Conservation (phyloP, 305 asterid species). For the Euphrasia arctica region DNA sequence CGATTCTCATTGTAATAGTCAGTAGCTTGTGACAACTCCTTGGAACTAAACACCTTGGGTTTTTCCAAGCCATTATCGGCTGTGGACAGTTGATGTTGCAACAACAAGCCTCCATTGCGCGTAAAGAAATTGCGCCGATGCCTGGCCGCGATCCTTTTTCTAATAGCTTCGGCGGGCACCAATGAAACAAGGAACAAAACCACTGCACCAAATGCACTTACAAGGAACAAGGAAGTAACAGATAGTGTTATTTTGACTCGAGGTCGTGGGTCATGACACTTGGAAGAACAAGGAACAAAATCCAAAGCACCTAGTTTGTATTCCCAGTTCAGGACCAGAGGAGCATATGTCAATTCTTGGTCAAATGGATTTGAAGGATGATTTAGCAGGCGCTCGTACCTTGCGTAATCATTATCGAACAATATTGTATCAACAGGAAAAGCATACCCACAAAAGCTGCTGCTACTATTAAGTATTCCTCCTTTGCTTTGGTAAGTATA, state of each 20-base stretch:
- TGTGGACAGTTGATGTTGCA: constrained; percentile 35
- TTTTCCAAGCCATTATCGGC: constrained; percentile 31
- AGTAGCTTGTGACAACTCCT: constrained; percentile 36
- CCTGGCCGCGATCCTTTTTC: constrained; percentile 24
- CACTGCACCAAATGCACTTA: constrained; percentile 23
- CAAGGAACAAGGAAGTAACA: no score
- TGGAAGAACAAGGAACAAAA: no score
- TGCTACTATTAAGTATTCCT: neutral
- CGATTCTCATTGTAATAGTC: constrained; percentile 37
- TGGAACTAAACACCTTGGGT: constrained; percentile 32
- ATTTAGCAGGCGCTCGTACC: constrained; percentile 16
- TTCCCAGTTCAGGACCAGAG: constrained; percentile 40
- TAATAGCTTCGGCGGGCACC: constrained; percentile 20
- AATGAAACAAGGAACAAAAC: constrained; percentile 5
- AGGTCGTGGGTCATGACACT: neutral
- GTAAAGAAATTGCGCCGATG: constrained; percentile 30
- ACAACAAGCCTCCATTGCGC: constrained; percentile 39
- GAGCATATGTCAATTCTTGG: constrained; percentile 26
- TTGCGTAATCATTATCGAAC: constrained; percentile 13
- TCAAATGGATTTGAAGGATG: constrained; percentile 24
- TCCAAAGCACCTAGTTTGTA: neutral
- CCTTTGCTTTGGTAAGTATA: constrained; percentile 22
- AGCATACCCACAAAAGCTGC: no score
- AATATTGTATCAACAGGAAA: neutral
- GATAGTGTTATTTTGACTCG: neutral